Percentiles rank a stretch among this genome's conserved stretches.
phyloP scores from a whole-genome alignment of 2,329 filamentous ascomycete species.

The Fusarium luffae region DNA sequence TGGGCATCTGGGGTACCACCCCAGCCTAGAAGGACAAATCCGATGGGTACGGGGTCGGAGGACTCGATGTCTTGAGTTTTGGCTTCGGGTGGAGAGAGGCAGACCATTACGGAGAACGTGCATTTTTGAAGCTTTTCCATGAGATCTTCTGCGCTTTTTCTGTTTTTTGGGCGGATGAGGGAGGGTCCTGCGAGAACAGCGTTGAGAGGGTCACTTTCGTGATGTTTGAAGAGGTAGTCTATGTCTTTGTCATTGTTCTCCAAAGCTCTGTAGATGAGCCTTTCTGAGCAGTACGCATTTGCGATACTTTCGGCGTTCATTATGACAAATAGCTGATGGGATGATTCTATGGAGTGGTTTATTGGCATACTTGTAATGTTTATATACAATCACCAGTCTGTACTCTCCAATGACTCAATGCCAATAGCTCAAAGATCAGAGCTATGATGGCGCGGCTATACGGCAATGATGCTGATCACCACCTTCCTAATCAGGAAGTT shows the following conservation, averaged over 20 bases:
- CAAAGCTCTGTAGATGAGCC: neutral
- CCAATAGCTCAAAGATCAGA: neutral
- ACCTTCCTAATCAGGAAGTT: constrained; percentile 13
- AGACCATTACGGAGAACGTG: neutral
- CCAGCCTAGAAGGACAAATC: neutral
- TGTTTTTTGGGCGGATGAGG: neutral
- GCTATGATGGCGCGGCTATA: neutral
- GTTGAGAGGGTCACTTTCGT: neutral
- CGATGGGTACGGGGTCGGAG: neutral
- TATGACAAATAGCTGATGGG: neutral
- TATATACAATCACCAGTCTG: neutral
- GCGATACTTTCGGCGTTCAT: neutral
- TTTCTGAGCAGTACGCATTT: neutral
- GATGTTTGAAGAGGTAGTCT: neutral
- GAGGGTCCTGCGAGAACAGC: neutral
- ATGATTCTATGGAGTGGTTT: neutral
- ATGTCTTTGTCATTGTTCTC: constrained; percentile 2
- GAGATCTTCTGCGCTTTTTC: neutral
- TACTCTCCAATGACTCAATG: neutral
- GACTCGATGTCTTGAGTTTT: neutral
- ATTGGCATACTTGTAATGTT: neutral
- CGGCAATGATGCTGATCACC: neutral
- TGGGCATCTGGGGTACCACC: neutral
- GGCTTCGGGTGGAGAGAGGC: neutral
- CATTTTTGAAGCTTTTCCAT: neutral